Evolutionary conservation across 78 protist genomes (phyloP), one percentile per base, ranked within the genome.

Genomic region (Dictyostelium purpureum): DNA sequence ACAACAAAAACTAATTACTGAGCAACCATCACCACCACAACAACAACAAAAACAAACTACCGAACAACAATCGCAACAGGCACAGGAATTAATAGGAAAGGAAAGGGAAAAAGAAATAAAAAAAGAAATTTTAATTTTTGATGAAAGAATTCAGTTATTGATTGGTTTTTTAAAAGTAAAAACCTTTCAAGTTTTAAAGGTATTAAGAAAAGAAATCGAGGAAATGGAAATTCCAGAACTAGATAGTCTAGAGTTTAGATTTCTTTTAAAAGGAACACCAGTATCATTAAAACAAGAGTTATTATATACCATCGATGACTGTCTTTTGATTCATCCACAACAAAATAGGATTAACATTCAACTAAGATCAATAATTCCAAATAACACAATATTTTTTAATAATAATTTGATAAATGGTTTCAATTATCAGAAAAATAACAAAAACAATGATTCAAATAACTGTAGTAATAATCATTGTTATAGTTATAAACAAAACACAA

Each of bases 201-300:
- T 21, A 5, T 19, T 79, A 2, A 40, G 88, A 45, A 61, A 66
- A 57, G 88, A 79, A 54, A 65, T 79, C 33, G 88, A 79, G 1
- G 74, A 54, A 6, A 31, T 79, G 28, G 88, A 79, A 6, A 79
- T 65, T 35, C 88, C 88, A 10, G 88, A 79, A 42, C 40, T 79
- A 4, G 19, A 35, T 2, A 51, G 61, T 9, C 42, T 79, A 2
- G 88, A 79, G 52, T 79, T 65, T 49, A 61, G 88, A 61, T 63
- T 79, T 42, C 88, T 79, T 33, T 19, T 65, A 11, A 21, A 28
- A 33, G 45, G 49, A 18, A 11, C 54, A 31, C 88, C 88, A 4
- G 65, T 79, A 6, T 45, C 76, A 11, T 54, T 79, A 12, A 79
- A 79, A 38, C 88, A 79, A 47, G 88, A 79, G 35, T 3, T 40